Base-by-base conservation (phyloP, 2,329 filamentous ascomycete genomes). In the Rhytidhysteron rufulum region DNA sequence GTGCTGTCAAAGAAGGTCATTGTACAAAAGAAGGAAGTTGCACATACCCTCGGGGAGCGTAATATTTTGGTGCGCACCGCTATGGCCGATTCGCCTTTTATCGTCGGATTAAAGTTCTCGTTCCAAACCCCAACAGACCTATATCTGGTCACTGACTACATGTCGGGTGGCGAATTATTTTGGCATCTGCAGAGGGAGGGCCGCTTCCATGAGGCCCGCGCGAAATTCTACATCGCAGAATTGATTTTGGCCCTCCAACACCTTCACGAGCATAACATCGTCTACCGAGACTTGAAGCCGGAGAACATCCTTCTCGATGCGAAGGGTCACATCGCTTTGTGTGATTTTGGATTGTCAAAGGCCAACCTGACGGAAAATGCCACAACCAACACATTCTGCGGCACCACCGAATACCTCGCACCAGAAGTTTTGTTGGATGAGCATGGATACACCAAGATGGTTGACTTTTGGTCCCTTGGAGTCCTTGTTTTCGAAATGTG, bases 401-500 rank as follows among this genome's bases (percentile, higher is more conserved):
- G 93, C 46, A 98, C 93, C 1, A 98, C 93, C 0, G 93, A 98
- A 65, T 98, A 98, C 61, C 78, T 98, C 16, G 93, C 93, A 0
- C 93, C 93, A 0, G 93, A 98, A 62, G 93, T 97, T 3, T 75
- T 98, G 11, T 72, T 98, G 32, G 93, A 98, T 54, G 93, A 98
- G 70, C 87, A 89, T 57, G 93, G 93, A 24, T 98, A 98, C 68
- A 97, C 93, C 40, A 97, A 97, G 72, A 97, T 98, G 93, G 93
- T 98, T 5, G 93, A 98, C 65, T 98, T 97, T 66, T 98, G 93
- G 93, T 98, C 93, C 2, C 77, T 98, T 10, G 93, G 93, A 42
- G 93, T 98, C 34, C 75, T 98, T 40, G 93, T 98, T 1, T 98
- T 98, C 57, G 93, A 98, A 67, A 98, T 98, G 93, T 98, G 93